Percentiles rank a stretch among this genome's conserved stretches.
Evolutionary conservation across 352 stramenopile species (phyloP).

Genomic region (Phytophthora tubulina): DNA sequence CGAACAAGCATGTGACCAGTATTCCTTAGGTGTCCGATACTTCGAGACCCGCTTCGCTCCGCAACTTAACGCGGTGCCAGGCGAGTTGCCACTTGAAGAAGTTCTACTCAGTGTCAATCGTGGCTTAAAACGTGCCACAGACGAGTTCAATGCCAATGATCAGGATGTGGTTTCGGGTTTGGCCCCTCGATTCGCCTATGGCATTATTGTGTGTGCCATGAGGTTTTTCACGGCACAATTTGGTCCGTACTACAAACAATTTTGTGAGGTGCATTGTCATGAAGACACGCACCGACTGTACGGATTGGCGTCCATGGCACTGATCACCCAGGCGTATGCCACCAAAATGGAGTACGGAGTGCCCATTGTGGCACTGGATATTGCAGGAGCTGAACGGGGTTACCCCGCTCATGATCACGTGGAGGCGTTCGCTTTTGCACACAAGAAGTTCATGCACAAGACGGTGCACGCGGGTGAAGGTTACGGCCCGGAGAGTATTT

Average conservation of each 20-base stretch:
- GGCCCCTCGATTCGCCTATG: constrained; percentile 79
- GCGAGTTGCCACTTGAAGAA: constrained; percentile 72
- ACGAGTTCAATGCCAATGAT: constrained; percentile 74
- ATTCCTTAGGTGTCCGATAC: constrained; percentile 80
- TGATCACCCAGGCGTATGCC: constrained; percentile 83
- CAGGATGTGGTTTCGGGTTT: constrained; percentile 55
- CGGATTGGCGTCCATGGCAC: constrained; percentile 81
- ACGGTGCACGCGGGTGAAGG: constrained; percentile 90
- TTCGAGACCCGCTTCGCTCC: constrained; percentile 90
- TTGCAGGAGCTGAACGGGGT: constrained; percentile 82
- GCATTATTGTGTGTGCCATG: constrained; percentile 93
- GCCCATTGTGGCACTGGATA: constrained; percentile 89
- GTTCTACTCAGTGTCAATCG: constrained; percentile 77
- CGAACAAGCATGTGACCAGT: constrained; percentile 87
- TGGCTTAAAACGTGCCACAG: constrained; percentile 66
- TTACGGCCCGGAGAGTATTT: constrained; percentile 90
- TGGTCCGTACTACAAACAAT: constrained; percentile 86
- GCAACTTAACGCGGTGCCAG: constrained; percentile 77
- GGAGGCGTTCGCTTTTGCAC: constrained; percentile 86
- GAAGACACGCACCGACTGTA: constrained; percentile 83
- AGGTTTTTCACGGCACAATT: constrained; percentile 87
- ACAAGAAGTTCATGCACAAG: constrained; percentile 91
- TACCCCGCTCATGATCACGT: constrained; percentile 85
- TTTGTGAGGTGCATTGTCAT: constrained; percentile 81
- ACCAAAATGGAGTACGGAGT: constrained; percentile 74